These are phyloP conservation scores for Papiliotrema fonsecae DNA, from an alignment of 1,284 basidiomycete species.

Conservation along the genomic window DNA sequence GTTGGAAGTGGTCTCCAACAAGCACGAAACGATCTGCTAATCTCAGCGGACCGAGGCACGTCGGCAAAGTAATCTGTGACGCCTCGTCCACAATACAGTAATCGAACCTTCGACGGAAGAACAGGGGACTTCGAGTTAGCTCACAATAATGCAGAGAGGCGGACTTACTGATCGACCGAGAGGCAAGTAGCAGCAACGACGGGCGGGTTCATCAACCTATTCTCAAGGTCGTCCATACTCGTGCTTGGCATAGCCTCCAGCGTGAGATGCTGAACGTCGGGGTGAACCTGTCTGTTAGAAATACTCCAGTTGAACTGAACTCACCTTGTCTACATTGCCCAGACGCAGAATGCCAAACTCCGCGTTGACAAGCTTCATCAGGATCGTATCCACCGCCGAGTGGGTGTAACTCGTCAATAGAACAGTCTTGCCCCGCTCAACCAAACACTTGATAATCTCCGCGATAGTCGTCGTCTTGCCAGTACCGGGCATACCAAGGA, in stretches of 20 bases:
- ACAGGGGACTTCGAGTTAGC: constrained; percentile 62
- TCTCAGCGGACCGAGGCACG: constrained; percentile 86
- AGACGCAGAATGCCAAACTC: constrained; percentile 75
- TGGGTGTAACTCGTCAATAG: constrained; percentile 91
- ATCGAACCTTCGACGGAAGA: constrained; percentile 80
- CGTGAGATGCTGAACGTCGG: constrained; percentile 67
- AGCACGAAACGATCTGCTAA: constrained; percentile 88
- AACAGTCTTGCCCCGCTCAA: constrained; percentile 76
- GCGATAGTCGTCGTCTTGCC: constrained; percentile 96
- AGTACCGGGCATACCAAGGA: constrained; percentile 97
- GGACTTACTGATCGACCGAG: constrained; percentile 79
- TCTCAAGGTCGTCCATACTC: constrained; percentile 71
- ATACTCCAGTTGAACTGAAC: constrained; percentile 19
- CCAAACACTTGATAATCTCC: constrained; percentile 75
- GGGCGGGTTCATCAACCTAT: constrained; percentile 73
- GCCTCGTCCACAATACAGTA: constrained; percentile 99
- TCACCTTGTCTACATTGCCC: constrained; percentile 86
- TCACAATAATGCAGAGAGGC: background rate
- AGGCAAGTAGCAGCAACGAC: constrained; percentile 95
- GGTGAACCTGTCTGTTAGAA: constrained; percentile 59
- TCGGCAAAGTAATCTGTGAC: constrained; percentile 93
- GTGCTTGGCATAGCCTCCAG: constrained; percentile 58
- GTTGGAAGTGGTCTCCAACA: constrained; percentile 94
- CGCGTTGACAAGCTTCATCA: constrained; percentile 67
- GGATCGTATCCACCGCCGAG: constrained; percentile 93